Evolutionary conservation across 306 rosid genomes (phyloP), one percentile per base, ranked within the genome.

Genomic region (Cucumis hystrix): DNA sequence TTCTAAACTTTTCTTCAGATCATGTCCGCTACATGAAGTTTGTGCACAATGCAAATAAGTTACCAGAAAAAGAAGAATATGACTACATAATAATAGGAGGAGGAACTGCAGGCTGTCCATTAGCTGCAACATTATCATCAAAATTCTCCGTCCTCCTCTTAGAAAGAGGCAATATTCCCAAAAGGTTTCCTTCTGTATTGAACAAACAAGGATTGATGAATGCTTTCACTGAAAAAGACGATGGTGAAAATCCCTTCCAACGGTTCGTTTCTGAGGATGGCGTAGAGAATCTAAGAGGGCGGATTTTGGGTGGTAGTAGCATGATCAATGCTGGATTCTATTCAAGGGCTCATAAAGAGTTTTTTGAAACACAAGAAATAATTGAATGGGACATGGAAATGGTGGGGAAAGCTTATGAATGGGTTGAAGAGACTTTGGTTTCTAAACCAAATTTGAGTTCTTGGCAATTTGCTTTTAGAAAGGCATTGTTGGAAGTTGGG

Each of bases 21-120:
- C n/a, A n/a, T 76, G 74, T 80, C 15, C 40, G 75, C 33, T 80
- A 84, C 78, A 45, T 74, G 82, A 73, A 67, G 5, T 76, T 18
- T 8, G 87, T 80, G 2, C 23, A 6, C 1, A n/a, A 74, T 12
- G 84, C 82, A 3, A 78, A 49, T 9, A 60, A 78, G 3, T 71
- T 67, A 3, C 74, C 82, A 0, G 21, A 0, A 15, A 49, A 49
- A 43, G 80, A 65, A 45, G 79, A 65, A 18, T 78, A 84, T 15
- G 83, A 84, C 66, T 84, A 81, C 76, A 81, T 84, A 13, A 76
- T 84, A 1, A 9, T 84, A 12, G 87, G 87, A 4, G 87, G 87
- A 16, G 87, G 87, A 10, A 81, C 84, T 1, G 76, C 84, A 16
- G 87, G 87, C 14, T 84, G 81, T 21, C 82, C 87, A 10, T 49